Evolutionary conservation across 371 early-diverging fungal genomes (phyloP), one percentile per base, ranked within the genome.

Genomic region (Lichtheimia ramosa): DNA sequence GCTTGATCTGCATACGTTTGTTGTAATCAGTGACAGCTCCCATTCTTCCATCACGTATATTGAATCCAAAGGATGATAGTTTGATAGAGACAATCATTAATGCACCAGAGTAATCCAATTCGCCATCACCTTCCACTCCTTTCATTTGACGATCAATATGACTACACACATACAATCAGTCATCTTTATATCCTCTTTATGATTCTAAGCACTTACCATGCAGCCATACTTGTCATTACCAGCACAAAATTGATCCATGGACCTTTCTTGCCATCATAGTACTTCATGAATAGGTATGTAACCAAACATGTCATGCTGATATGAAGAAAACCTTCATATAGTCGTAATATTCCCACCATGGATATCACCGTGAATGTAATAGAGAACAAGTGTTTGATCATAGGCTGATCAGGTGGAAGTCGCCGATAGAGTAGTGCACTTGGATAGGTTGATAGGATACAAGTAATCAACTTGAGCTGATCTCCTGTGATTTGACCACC

Each of bases 11-110:
- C 69, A 88, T 85, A 16, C 72, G 66, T 51, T 77, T 62, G 63
- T 92, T 89, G 69, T 92, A 86, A 27, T 70, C 68, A 7, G 82
- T 74, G 56, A 12, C 61, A 51, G 28, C 56, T 10, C 15, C 54
- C 40, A 42, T 23, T 57, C 61, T 46, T 49, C 65, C 63, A 51
- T 57, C 54, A 23, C 54, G 10, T 39, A 94, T 87, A 56, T 86
- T 88, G 75, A 89, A 96, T 0, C 94, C 96, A 75, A 92, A 92
- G 6, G 91, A 86, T 10, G 93, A 88, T 49, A 93, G 64, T 70
- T 96, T 96, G 65, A 96, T 92, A 7, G 91, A 90, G 49, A 92
- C 72, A 25, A 97, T 83, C 97, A 97, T 97, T 71, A 93, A 85
- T 1, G 93, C 88, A 12, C 93, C 94, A 5, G 96, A 92, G 58